Base-by-base conservation (phyloP, 371 early-diverging fungal species). In the Rhizopus sp. region DNA sequence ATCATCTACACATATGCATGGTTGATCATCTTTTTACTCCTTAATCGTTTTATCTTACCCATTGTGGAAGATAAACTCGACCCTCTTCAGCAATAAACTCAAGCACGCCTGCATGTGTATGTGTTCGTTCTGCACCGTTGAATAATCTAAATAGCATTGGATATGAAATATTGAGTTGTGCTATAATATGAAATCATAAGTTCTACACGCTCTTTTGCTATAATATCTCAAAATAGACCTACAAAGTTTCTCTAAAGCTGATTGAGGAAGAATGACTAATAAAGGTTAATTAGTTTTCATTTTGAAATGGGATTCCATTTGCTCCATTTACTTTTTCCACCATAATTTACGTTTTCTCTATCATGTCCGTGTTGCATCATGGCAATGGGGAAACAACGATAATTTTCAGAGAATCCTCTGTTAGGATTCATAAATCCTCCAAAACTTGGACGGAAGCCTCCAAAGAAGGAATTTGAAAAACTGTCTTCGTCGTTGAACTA, bases 1-100 rank as follows among this genome's bases (percentile, higher is more conserved):
- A 99, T 95, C 96, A 99, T 96, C 93, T 92, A 68, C 41, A 10
- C 15, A 12, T 50, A 33, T 31, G 29, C 13, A 9, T 4, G 8
- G 7, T 17, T 16, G 10, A 16, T 48, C 13, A 51, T 3, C 34
- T 30, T 9, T 29, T 4, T 16, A 7, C 12, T 10, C 5, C 8
- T 34, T n/a, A 3, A 4, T 38, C 1, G 23, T 16, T 13, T 39
- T 7, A 7, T 17, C 10, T 15, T 56, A 93, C 93, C 99, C 99
- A 99, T 48, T 91, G 89, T 31, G 99, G 99, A 35, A 99, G 70
- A 66, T 96, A 95, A 5, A 92, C 92, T 31, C 94, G 81, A 17
- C 97, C 99, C 76, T 97, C 97, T 65, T 97, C 96, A 23, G 97
- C 98, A 34, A 93, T 96, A 70, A 99, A 99, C 75, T 99, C 99